Evolutionary conservation across 1,139 yeast species (phyloP), one percentile per base, ranked within the genome.

Genomic region (Magnusiomyces magnusii): DNA sequence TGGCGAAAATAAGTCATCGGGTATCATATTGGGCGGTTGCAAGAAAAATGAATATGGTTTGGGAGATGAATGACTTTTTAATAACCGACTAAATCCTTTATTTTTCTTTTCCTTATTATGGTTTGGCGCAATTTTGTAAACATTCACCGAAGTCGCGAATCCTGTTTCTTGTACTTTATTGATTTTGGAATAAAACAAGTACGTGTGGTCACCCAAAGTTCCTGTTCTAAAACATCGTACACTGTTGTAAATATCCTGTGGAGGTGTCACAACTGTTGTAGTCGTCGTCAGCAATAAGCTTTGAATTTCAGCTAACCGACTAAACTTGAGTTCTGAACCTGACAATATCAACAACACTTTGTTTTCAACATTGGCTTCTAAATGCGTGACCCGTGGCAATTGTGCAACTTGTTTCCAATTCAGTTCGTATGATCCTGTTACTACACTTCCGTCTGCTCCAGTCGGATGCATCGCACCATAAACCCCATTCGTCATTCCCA

Each of bases 161-260:
- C 17, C 44, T n/a, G 17, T 39, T 34, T 31, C n/a, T 54, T 51
- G 27, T 51, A 51, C 52, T 54, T 57, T 56, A 7, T 57, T 57
- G 2, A 59, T 52, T 25, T 57, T 59, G n/a, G 54, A 25, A 23
- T 52, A 59, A 31, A 59, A 59, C 31, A 59, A 31, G 44, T 55
- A 55, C 5, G 58, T 53, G 31, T 28, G 27, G 41, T 41, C 54
- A 23, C 53, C 51, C 13, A 59, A 39, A 13, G 39, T 24, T 27
- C 59, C 61, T 9, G 58, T 53, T 27, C 57, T 54, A 47, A 59
- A 59, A 25, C 59, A 51, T 13, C 57, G 56, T 23, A 59, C 61
- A 44, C 47, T 57, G 19, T 52, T 54, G 23, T 55, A 42, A 25
- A 59, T 44, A 3, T 25, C 19, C 5, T 50, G 47, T 7, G 61